A percentile compares a stretch with the other conserved stretches of the same genome.
Conservation (phyloP, 306 rosid species). For the Styphnolobium japonicum region DNA sequence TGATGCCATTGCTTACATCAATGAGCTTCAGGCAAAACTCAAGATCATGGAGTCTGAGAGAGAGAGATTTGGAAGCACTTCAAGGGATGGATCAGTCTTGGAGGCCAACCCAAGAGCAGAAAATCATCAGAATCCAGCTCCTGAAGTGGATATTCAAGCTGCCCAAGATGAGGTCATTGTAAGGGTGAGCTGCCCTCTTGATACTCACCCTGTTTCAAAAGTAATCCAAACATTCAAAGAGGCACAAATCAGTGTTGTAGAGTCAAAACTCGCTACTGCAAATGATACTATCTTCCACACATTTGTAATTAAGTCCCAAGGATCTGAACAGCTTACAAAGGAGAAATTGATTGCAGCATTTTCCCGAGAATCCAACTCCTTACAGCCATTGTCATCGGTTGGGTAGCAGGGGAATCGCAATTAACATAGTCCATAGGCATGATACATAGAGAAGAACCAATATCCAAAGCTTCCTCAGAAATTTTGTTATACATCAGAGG, state of each 20-base stretch:
- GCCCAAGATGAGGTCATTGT: constrained; percentile 57
- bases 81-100: constrained; percentile 43
- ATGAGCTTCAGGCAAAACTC: constrained; percentile 79
- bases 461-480: constrained; percentile 48
- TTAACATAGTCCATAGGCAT: constrained; percentile 54
- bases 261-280: constrained; percentile 54
- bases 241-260: constrained; percentile 56
- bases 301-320: constrained; percentile 78
- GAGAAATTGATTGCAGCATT: constrained; percentile 79
- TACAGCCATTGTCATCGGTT: constrained; percentile 47
- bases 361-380: constrained; percentile 57
- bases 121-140: constrained; percentile 17
- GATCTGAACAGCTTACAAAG: constrained; percentile 72
- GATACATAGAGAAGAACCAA: constrained; percentile 47
- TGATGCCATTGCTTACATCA: constrained; percentile 90
- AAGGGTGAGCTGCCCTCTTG: constrained; percentile 63
- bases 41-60: constrained; percentile 64
- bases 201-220: constrained; percentile 71
- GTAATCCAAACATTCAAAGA: constrained; percentile 68
- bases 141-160: constrained; percentile 61
- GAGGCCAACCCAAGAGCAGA: constrained; percentile 40
- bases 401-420: constrained; percentile 44
- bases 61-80: constrained; percentile 47
- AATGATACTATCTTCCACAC: constrained; percentile 67
- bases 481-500: constrained; percentile 58